A percentile compares a stretch with the other conserved stretches of the same genome.
These are phyloP conservation scores for Trichophyton schoenleinii DNA, from an alignment of 2,329 filamentous ascomycete species.

Conservation along the genomic window DNA sequence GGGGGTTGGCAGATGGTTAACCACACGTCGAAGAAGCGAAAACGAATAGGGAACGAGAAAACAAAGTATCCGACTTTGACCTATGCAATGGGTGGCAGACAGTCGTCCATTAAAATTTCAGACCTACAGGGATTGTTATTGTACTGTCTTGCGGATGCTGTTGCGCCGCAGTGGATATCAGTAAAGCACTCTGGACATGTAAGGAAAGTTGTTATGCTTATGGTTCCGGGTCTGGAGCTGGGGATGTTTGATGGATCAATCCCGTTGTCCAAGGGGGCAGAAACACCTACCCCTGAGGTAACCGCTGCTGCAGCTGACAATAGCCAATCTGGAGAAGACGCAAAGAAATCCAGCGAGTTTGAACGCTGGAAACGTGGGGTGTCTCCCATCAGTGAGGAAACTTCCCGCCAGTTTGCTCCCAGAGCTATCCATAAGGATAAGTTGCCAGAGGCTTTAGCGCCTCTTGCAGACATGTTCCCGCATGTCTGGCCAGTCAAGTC, in stretches of 20 bases:
- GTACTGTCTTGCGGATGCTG: conserved; percentile 50
- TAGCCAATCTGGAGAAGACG: not conserved
- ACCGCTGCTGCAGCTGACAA: not conserved
- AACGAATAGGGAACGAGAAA: conserved; percentile 29
- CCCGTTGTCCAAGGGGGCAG: not conserved
- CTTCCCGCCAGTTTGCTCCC: conserved; percentile 24
- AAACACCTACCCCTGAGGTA: not conserved
- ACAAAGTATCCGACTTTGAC: conserved; percentile 42
- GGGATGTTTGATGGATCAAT: conserved; percentile 66
- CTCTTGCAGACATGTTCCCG: conserved; percentile 69
- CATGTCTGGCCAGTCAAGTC: conserved; percentile 83
- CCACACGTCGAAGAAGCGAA: conserved; percentile 21
- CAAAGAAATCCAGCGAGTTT: conserved; percentile 17
- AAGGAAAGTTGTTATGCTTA: conserved; percentile 69
- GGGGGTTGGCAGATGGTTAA: conserved; percentile 11
- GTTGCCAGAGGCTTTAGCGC: conserved; percentile 43
- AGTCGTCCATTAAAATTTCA: conserved; percentile 44
- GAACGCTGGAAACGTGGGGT: conserved; percentile 30
- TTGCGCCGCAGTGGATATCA: conserved; percentile 51
- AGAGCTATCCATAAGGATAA: conserved; percentile 19
- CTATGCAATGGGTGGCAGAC: conserved; percentile 42
- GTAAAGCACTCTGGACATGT: conserved; percentile 45
- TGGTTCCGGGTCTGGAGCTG: conserved; percentile 84
- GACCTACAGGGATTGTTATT: conserved; percentile 48
- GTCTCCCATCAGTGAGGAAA: conserved; percentile 19